Evolutionary conservation across 176 grass and related monocot species (phyloP), one percentile per base, ranked within the genome.

Genomic region (Zea luxurians): DNA sequence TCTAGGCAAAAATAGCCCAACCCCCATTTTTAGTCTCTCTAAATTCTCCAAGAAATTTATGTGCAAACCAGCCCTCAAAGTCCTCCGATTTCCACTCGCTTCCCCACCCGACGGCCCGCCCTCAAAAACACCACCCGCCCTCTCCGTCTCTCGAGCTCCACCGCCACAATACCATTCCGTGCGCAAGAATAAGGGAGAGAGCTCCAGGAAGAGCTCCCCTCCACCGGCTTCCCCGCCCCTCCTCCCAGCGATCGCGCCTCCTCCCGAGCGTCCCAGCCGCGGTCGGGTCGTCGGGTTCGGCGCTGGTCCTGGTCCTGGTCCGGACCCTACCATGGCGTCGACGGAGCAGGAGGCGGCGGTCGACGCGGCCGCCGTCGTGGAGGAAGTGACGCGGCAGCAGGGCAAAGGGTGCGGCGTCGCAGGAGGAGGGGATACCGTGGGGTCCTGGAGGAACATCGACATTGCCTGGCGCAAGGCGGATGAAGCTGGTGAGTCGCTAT

Each of bases 391-490:
- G 36, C 78, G 52, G 79, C 35, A 43, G 72, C 52, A 76, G 3
- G 72, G 63, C 2, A 75, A 81, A 57, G 77, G 58, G 16, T 48
- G 47, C 13, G 37, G 53, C 10, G 64, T 21, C 20, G 47, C 47
- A 8, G 71, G 3, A 6, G 71, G 17, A 16, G 66, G 21, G 9
- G 74, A 81, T 13, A 73, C 58, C 21, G 76, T 66, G 55, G 53
- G 44, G 13, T 4, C 44, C 48, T 69, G 65, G 47, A 74, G 83
- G 68, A 75, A 83, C 54, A 70, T 86, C 12, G 79, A 90, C 77
- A 80, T 93, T 73, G 76, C 85, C 10, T 88, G 88, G 53, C 77
- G 85, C 80, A 93, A 90, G 83, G 76, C 83, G 2, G 76, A 93
- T 83, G 88, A 86, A 63, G 88, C 88, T 16, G 88, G 91, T 93